Base-by-base conservation (phyloP, 2,329 filamentous ascomycete species). In the Peltaster fructicola region DNA sequence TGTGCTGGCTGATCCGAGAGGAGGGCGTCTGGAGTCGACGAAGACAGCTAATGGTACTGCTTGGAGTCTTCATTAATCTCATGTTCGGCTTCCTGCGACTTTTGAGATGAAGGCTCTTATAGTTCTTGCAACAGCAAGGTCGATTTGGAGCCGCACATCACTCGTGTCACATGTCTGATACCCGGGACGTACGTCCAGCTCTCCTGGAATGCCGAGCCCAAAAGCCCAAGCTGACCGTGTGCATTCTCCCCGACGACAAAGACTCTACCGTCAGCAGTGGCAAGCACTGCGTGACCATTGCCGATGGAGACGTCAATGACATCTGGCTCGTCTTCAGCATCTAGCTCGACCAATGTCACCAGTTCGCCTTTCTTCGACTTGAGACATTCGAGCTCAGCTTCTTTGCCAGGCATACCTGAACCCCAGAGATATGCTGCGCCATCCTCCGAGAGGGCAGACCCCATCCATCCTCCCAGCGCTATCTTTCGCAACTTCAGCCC, bases 1-100 rank as follows among this genome's bases (percentile, higher is more conserved):
- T 85, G 29, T 71, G 75, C 25, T 93, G 84, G 81, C 57, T 90
- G 24, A 65, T 85, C 36, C 63, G 84, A 31, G 80, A 92, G 50
- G 78, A 88, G 30, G 82, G 79, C 1, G 72, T 95, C 31, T 91
- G 82, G 69, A 77, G 73, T 32, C 70, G 76, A 43, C 63, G 84
- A 41, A 77, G 81, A 59, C 73, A 82, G 47, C 68, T 92, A 40
- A 85, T 85, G 38, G 80, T 95, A 9, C 70, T 78, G 25, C 74
- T 82, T 21, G 88, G 88, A 0, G 70, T 93, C 11, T 49, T 84
- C 31, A 61, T 95, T 18, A 88, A 85, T 51, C 48, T 81, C 21
- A 63, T 64, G 3, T 77, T 90, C 53, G 80, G 81, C 7, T 62
- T 77, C 27, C 61, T 85, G 44, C 59, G 63, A 32, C 56, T 68